These are phyloP conservation scores for Magnolia changhungtana DNA, from an alignment of 164 flowering plant species.

Conservation along the genomic window DNA sequence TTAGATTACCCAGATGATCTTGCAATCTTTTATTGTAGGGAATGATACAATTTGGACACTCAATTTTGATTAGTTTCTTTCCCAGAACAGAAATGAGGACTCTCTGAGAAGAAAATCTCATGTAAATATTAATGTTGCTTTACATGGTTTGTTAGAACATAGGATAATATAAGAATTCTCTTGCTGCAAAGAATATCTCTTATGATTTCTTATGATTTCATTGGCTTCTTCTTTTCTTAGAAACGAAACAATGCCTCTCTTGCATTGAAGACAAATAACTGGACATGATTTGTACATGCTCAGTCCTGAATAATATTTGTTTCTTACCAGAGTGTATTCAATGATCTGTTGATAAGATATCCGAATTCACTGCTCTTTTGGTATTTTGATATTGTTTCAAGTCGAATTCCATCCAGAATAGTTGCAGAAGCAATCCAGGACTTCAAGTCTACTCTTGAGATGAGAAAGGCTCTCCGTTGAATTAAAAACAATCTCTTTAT, in stretches of 20 bases:
- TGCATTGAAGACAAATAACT: neutral
- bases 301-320: neutral
- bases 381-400: neutral
- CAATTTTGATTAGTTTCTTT: neutral
- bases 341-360: neutral
- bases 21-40: neutral
- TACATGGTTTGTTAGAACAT: no score
- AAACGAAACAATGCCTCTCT: no score
- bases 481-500: neutral
- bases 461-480: neutral
- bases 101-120: no score
- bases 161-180: no score
- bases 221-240: no score
- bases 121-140: no score
- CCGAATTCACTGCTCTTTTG: neutral
- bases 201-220: no score
- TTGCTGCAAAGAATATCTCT: no score
- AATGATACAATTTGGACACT: neutral
- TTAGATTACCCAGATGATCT: neutral
- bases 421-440: neutral
- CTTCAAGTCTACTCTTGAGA: neutral
- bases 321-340: neutral
- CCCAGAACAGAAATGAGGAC: neutral
- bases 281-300: neutral
- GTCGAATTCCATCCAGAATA: neutral